Percentiles rank a stretch among this genome's conserved stretches.
Conservation (phyloP, 148 eudicot species). For the Vaccinium vitisidaea region DNA sequence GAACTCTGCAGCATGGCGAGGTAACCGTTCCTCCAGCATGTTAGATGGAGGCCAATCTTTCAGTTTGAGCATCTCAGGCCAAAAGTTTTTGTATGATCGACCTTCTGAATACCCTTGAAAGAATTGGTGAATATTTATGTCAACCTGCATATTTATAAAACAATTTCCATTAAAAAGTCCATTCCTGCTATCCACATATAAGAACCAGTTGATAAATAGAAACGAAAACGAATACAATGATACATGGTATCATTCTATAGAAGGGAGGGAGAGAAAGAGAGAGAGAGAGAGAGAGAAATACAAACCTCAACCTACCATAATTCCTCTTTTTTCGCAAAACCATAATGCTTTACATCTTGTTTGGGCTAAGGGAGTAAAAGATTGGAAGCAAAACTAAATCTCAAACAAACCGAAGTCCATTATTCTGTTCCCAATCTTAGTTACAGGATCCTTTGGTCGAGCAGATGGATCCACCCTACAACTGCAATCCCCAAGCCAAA, state of each 20-base stretch:
- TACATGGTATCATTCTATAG: background rate
- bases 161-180: background rate
- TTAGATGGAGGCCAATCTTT: slow-evolving; percentile 67
- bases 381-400: background rate
- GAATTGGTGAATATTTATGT: slow-evolving; percentile 49
- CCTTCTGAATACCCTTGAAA: slow-evolving; percentile 46
- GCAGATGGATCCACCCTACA: background rate
- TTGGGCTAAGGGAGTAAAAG: background rate
- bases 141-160: slow-evolving; percentile 35
- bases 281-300: background rate
- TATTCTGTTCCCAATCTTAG: background rate
- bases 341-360: background rate
- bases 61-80: slow-evolving; percentile 66
- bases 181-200: background rate
- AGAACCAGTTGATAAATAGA: background rate
- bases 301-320: background rate
- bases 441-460: background rate
- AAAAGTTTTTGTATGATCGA: slow-evolving; percentile 12
- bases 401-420: background rate
- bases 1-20: slow-evolving; percentile 66
- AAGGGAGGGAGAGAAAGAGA: background rate
- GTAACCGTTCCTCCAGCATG: slow-evolving; percentile 51
- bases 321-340: background rate
- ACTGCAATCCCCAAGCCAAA: background rate
- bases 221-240: background rate